A percentile compares a stretch with the other conserved stretches of the same genome.
These are phyloP conservation scores for Mucor sp. DNA, from an alignment of 371 early-diverging fungal species.

Conservation along the genomic window DNA sequence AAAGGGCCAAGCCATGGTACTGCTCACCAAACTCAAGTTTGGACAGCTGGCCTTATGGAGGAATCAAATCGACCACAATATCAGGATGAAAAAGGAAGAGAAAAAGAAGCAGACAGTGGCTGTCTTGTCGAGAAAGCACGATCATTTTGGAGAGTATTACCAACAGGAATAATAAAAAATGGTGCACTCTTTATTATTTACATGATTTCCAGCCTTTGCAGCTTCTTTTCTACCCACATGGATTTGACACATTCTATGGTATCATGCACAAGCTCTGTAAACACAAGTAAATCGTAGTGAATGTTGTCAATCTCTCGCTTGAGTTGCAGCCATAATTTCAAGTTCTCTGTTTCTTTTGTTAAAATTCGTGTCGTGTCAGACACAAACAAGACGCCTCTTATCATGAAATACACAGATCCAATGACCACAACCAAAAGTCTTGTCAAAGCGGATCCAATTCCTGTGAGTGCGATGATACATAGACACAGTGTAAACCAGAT, in stretches of 20 bases:
- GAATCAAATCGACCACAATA: neutral
- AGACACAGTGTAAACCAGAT: neutral
- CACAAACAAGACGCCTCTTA: neutral
- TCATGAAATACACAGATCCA: neutral
- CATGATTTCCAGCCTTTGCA: neutral
- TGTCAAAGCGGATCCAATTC: neutral
- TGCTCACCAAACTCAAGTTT: conserved; percentile 50
- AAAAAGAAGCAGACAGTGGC: neutral
- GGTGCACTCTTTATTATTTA: neutral
- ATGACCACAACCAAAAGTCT: neutral
- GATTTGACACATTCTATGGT: neutral
- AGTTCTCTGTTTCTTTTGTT: neutral
- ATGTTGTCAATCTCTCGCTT: neutral
- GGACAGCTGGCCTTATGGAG: conserved; percentile 46
- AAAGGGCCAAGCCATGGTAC: conserved; percentile 63
- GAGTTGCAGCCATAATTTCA: neutral
- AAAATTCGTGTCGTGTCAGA: neutral
- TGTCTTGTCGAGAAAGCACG: neutral
- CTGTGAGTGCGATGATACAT: neutral
- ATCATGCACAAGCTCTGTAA: neutral
- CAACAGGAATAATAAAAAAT: neutral
- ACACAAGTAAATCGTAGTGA: neutral
- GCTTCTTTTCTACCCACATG: neutral
- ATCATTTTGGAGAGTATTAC: neutral
- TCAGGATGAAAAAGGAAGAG: neutral